Conservation (phyloP, 2,329 filamentous ascomycete species). For the Phyllosticta citriasiana region DNA sequence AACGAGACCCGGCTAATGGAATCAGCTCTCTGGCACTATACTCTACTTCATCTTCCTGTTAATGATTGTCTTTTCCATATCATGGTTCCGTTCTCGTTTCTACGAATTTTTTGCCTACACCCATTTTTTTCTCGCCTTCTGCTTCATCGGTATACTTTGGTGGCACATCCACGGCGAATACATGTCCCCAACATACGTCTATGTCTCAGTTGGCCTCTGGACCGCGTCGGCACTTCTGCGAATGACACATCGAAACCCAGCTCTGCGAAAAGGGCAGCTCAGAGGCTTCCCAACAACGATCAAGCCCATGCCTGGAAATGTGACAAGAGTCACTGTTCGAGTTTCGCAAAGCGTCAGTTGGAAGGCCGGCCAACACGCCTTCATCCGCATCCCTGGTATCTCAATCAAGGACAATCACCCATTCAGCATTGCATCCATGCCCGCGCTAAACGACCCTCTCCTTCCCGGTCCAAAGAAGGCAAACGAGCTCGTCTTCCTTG, state of each 20-base stretch:
- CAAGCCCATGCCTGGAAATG: conserved; percentile 15
- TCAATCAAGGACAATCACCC: conserved; percentile 19
- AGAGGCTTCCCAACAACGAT: conserved; percentile 16
- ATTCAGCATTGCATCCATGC: conserved; percentile 22
- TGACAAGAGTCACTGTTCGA: conserved; percentile 15
- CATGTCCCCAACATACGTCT: conserved; percentile 19
- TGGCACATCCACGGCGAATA: conserved; percentile 20
- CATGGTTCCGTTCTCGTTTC: conserved; percentile 15
- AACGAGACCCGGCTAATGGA: neutral
- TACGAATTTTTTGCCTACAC: conserved; percentile 19
- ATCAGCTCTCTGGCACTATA: conserved; percentile 14
- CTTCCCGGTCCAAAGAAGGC: conserved; percentile 2
- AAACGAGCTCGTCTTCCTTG: conserved; percentile 17
- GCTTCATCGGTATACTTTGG: conserved; percentile 17
- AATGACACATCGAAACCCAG: conserved; percentile 13
- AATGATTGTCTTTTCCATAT: conserved; percentile 19
- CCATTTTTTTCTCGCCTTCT: conserved; percentile 17
- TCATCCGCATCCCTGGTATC: conserved; percentile 19
- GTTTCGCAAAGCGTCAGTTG: conserved; percentile 15
- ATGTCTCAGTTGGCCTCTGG: conserved; percentile 17
- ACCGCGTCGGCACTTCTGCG: conserved; percentile 14
- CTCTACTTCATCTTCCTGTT: conserved; percentile 15
- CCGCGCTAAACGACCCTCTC: neutral
- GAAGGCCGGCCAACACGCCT: conserved; percentile 53
- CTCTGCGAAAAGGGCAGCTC: conserved; percentile 11